Conservation (phyloP, 2,329 filamentous ascomycete genomes). For the Lachnellula occidentalis region DNA sequence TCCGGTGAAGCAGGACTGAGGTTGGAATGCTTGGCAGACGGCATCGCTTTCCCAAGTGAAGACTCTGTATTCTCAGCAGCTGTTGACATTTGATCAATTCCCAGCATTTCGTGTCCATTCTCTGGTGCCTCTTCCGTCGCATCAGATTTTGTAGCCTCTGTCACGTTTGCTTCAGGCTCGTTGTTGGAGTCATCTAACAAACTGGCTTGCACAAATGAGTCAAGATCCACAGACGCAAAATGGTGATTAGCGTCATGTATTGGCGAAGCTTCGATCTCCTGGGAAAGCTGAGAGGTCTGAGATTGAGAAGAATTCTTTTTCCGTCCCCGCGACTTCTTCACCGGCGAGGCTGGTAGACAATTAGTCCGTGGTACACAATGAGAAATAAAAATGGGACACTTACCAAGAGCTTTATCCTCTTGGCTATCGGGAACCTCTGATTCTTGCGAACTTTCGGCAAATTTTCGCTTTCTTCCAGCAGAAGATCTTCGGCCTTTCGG, state of each 20-base stretch:
- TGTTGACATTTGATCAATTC: background rate
- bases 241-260: constrained; percentile 2
- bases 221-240: constrained; percentile 11
- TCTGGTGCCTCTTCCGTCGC: background rate
- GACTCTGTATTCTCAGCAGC: background rate
- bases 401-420: constrained; percentile 12
- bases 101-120: background rate
- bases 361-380: no score
- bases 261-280: background rate
- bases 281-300: constrained; percentile 2
- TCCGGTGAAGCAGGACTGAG: background rate
- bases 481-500: constrained; percentile 4
- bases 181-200: background rate
- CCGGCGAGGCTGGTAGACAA: background rate
- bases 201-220: constrained; percentile 3
- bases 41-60: background rate
- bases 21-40: background rate
- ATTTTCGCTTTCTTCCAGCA: constrained; percentile 20
- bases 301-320: constrained; percentile 7
- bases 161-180: background rate
- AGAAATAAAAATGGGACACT: background rate
- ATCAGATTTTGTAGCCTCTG: background rate
- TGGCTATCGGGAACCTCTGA: constrained; percentile 23
- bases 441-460: constrained; percentile 8
- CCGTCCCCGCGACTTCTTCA: constrained; percentile 14